phyloP scores from a whole-genome alignment of 208 protist genomes.

The Leishmania guyanensis region DNA sequence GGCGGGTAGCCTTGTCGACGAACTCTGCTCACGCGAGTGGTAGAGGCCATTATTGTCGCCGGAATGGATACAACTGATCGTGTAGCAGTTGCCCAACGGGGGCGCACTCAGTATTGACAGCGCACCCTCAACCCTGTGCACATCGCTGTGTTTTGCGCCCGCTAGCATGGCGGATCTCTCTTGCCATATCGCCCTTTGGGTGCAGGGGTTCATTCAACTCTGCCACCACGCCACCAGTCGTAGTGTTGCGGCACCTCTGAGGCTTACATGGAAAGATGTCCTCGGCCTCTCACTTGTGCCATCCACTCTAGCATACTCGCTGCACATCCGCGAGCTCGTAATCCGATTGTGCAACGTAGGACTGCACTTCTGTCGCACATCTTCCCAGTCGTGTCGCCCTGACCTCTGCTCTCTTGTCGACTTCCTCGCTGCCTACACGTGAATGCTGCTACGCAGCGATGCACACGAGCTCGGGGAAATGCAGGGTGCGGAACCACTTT shows the following conservation, averaged over 20 bases:
- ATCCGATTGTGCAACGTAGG: constrained; percentile 4
- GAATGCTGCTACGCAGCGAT: constrained; percentile 10
- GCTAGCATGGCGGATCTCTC: background rate
- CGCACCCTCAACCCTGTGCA: constrained; percentile 29
- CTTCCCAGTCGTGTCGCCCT: constrained; percentile 25
- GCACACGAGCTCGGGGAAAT: background rate
- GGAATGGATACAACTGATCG: constrained; percentile 9
- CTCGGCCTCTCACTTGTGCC: constrained; percentile 9
- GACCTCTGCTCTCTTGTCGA: constrained; percentile 25
- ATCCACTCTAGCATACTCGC: background rate
- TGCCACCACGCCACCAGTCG: constrained; percentile 22
- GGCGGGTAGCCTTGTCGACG: constrained; percentile 27
- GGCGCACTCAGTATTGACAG: constrained; percentile 27
- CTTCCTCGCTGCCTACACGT: constrained; percentile 13
- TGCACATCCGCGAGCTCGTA: constrained; percentile 7
- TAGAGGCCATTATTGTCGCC: constrained; percentile 13
- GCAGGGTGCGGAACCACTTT: constrained; percentile 5
- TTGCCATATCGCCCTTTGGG: background rate
- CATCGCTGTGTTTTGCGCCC: constrained; percentile 12
- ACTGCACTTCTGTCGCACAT: constrained; percentile 8
- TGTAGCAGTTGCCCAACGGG: constrained; percentile 13
- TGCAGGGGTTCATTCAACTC: constrained; percentile 16
- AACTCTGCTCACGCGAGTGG: constrained; percentile 13
- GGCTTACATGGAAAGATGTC: constrained; percentile 18
- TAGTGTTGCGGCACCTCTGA: constrained; percentile 14